Conservation (phyloP, 495 filamentous ascomycete genomes). For the Neurospora sp. region DNA sequence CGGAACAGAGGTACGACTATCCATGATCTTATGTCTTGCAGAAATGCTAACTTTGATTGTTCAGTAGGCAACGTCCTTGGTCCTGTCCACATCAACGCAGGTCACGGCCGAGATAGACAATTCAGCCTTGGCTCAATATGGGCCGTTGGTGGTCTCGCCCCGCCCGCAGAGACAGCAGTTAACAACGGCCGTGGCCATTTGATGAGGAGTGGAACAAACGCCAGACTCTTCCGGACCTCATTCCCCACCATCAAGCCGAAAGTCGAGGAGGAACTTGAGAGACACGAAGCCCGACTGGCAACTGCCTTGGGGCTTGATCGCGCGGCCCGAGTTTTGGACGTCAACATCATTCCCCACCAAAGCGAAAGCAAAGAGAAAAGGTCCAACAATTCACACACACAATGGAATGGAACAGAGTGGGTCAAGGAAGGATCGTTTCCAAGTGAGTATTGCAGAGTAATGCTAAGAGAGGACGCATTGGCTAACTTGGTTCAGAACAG, state of each 20-base stretch:
- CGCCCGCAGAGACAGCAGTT: slow-evolving; percentile 39
- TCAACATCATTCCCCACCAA: slow-evolving; percentile 12
- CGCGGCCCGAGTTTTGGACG: slow-evolving; percentile 45
- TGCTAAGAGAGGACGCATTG: background rate
- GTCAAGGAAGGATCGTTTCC: slow-evolving; percentile 35
- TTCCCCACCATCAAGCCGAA: slow-evolving; percentile 42
- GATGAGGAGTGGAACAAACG: slow-evolving; percentile 60
- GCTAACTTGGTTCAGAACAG: background rate
- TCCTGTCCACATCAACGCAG: slow-evolving; percentile 16
- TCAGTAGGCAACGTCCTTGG: slow-evolving; percentile 29
- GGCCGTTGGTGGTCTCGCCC: slow-evolving; percentile 61
- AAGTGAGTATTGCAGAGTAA: slow-evolving; percentile 32
- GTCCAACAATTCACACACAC: slow-evolving; percentile 9
- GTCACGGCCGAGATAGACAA: slow-evolving; percentile 21
- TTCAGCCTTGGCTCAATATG: slow-evolving; percentile 66
- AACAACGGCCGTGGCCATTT: slow-evolving; percentile 53
- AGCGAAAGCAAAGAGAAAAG: slow-evolving; percentile 12
- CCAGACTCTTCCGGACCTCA: slow-evolving; percentile 59
- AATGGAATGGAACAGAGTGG: slow-evolving; percentile 55
- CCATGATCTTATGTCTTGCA: background rate
- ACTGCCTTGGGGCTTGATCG: slow-evolving; percentile 76
- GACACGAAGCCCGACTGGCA: slow-evolving; percentile 68
- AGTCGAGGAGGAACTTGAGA: slow-evolving; percentile 50
- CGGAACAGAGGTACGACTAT: slow-evolving; percentile 15
- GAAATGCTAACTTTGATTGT: background rate